Evolutionary conservation across 768 basidiomycete species (phyloP).

Genomic region (Naganishia kalamii): DNA sequence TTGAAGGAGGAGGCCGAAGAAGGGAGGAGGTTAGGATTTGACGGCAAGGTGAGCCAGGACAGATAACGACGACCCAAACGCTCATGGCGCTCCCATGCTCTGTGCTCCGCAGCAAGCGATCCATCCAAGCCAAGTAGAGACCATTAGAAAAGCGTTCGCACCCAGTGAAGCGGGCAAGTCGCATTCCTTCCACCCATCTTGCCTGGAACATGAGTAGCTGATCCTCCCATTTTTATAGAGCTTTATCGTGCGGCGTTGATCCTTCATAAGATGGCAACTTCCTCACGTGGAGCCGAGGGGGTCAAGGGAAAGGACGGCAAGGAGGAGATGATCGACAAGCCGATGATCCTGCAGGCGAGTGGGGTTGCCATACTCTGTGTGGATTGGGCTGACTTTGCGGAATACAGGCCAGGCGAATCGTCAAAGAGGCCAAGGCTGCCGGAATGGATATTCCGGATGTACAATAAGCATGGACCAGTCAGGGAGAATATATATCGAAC

Average conservation of each 20-base stretch:
- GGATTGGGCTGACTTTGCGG: too few relatives aligned
- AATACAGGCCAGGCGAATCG: not conserved
- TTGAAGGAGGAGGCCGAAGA: conserved; percentile 71
- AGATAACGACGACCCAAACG: not conserved
- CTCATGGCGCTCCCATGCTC: not conserved
- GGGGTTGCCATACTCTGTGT: not conserved
- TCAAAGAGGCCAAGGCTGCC: conserved; percentile 12
- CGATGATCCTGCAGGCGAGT: conserved; percentile 74
- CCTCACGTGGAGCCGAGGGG: conserved; percentile 63
- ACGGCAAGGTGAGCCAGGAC: conserved; percentile 63
- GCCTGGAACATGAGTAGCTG: not conserved
- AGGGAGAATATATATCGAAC: too few relatives aligned
- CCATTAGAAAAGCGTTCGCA: conserved; percentile 71
- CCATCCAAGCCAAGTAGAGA: conserved; percentile 74
- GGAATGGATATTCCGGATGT: not conserved
- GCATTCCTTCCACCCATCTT: not conserved
- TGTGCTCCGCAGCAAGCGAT: conserved; percentile 70
- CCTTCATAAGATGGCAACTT: conserved; percentile 57
- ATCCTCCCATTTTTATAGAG: conserved; percentile 52
- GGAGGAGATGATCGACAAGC: conserved; percentile 79
- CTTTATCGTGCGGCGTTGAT: conserved; percentile 71
- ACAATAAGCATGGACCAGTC: not conserved
- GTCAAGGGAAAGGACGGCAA: conserved; percentile 58
- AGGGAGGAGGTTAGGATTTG: conserved; percentile 74
- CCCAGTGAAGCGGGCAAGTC: conserved; percentile 62